Evolutionary conservation across 306 rosid species (phyloP).

Genomic region (Abrus precatorius): DNA sequence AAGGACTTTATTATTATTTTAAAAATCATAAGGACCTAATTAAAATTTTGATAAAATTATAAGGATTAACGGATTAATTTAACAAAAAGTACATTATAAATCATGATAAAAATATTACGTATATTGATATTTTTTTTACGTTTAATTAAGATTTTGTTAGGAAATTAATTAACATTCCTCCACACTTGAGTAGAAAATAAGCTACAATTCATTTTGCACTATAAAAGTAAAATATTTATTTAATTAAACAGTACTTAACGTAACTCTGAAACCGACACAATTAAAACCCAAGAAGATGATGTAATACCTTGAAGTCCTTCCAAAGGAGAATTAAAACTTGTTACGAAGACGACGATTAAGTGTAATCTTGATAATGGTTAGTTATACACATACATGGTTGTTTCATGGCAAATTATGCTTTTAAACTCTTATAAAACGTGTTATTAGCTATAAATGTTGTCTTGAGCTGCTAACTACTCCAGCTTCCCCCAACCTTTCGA

Average conservation of each 20-base stretch:
- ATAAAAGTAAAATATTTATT: slow-evolving; percentile 8
- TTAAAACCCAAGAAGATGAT: slow-evolving; percentile 6
- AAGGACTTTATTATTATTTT: too few species aligned
- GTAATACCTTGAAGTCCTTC: neutral
- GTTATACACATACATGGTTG: neutral
- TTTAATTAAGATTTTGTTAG: too few species aligned
- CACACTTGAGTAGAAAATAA: too few species aligned
- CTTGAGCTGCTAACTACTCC: neutral
- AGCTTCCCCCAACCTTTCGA: neutral
- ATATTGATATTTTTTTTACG: too few species aligned
- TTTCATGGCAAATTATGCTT: neutral
- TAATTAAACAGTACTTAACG: neutral
- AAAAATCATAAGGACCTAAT: too few species aligned
- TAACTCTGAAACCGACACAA: neutral
- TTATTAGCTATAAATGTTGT: neutral
- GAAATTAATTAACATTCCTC: too few species aligned
- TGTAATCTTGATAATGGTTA: neutral
- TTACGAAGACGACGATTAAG: neutral
- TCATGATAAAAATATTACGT: too few species aligned
- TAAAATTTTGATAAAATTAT: too few species aligned
- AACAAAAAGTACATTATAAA: too few species aligned
- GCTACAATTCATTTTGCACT: slow-evolving; percentile 9
- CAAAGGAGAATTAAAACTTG: neutral
- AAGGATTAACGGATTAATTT: too few species aligned
- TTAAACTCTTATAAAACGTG: neutral